These are phyloP conservation scores for Quercus mongolica DNA, from an alignment of 306 rosid genomes.

Conservation along the genomic window DNA sequence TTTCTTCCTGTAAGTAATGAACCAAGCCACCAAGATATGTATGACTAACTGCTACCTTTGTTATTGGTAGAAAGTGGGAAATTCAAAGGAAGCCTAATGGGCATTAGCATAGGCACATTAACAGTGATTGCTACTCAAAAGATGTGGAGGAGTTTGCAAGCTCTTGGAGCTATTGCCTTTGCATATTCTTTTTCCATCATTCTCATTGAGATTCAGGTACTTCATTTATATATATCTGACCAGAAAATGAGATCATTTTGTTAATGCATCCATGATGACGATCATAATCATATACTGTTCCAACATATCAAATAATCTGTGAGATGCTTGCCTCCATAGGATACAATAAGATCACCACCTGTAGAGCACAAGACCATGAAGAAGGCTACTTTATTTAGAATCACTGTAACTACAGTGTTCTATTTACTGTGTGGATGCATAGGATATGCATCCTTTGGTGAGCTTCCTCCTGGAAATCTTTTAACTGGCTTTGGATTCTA, in stretches of 20 bases:
- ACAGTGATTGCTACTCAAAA: conserved; percentile 57
- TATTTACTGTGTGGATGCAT: conserved; percentile 68
- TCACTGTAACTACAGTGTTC: conserved; percentile 49
- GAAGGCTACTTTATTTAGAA: conserved; percentile 53
- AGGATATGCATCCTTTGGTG: conserved; percentile 81
- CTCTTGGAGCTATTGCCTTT: conserved; percentile 76
- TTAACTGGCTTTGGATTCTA: conserved; percentile 80
- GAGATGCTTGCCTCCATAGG: conserved; percentile 29
- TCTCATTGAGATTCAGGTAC: conserved; percentile 75
- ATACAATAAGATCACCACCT: conserved; percentile 65
- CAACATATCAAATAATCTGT: background rate
- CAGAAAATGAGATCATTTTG: background rate
- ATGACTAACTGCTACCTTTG: background rate
- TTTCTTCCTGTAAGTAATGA: background rate
- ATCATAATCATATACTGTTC: background rate
- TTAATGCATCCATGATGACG: background rate
- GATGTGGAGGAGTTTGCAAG: conserved; percentile 73
- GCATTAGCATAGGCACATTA: conserved; percentile 60
- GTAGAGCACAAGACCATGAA: conserved; percentile 70
- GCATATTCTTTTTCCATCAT: conserved; percentile 69
- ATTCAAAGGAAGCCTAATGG: conserved; percentile 61
- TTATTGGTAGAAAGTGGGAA: conserved; percentile 41
- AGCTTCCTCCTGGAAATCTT: conserved; percentile 63
- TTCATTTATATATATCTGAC: background rate
- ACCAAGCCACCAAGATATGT: background rate